Evolutionary conservation across 495 filamentous ascomycete genomes (phyloP).

Genomic region (Immersiella caudata): DNA sequence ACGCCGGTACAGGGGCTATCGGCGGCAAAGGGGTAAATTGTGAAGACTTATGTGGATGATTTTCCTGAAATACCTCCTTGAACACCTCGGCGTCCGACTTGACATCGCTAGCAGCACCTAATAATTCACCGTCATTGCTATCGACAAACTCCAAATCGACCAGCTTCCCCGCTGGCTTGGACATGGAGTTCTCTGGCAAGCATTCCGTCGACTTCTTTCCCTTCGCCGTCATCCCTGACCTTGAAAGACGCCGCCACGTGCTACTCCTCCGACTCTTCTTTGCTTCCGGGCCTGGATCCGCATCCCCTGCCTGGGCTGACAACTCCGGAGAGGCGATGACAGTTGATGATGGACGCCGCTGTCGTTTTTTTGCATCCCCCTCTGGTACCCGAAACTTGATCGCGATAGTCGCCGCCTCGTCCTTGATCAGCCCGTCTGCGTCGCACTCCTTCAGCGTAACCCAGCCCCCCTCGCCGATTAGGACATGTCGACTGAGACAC

Average conservation of each 20-base stretch:
- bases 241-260: slow-evolving; percentile 4
- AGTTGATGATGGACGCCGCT: neutral
- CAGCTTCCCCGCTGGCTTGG: neutral
- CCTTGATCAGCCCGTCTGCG: slow-evolving; percentile 3
- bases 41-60: neutral
- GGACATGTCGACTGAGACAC: neutral
- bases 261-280: slow-evolving; percentile 1
- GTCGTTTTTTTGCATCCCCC: neutral
- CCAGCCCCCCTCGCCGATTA: neutral
- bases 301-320: neutral
- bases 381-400: slow-evolving; percentile 9
- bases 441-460: slow-evolving; percentile 3
- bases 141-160: neutral
- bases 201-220: neutral
- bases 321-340: neutral
- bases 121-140: neutral
- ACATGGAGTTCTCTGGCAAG: neutral
- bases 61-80: neutral
- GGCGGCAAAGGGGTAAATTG: neutral
- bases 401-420: neutral
- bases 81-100: slow-evolving; percentile 15
- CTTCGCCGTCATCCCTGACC: neutral
- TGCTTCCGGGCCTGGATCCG: neutral
- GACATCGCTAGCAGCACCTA: neutral
- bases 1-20: neutral